Percentiles rank a stretch among this genome's conserved stretches.
Conservation (phyloP, 345 rosid species). For the Pistacia atlantica region DNA sequence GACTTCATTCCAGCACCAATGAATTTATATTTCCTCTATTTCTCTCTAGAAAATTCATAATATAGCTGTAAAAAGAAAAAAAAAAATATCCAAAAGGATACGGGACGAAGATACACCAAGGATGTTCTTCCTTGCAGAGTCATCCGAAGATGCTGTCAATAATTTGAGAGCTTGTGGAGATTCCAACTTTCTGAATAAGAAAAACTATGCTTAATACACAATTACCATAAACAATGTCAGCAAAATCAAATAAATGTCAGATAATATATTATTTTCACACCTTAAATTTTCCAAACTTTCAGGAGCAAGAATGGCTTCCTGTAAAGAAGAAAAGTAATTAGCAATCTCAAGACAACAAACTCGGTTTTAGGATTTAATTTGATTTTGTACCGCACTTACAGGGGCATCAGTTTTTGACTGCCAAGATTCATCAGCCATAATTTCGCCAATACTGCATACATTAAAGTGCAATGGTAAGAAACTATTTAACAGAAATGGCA, state of each 20-base stretch:
- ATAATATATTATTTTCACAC: slow-evolving; percentile 33
- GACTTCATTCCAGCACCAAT: not conserved
- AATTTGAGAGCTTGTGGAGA: slow-evolving; percentile 68
- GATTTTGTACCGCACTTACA: slow-evolving; percentile 49
- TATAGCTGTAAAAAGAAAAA: not conserved
- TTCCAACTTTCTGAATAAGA: slow-evolving; percentile 62
- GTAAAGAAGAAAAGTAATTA: slow-evolving; percentile 33
- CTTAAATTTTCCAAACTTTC: slow-evolving; percentile 60
- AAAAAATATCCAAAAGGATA: slow-evolving; percentile 57
- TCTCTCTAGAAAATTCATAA: not conserved
- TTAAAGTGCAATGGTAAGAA: slow-evolving; percentile 30
- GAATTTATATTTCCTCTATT: not conserved
- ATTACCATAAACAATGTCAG: slow-evolving; percentile 7
- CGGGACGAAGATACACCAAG: slow-evolving; percentile 69
- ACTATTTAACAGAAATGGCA: slow-evolving; percentile 16
- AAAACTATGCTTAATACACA: slow-evolving; percentile 18
- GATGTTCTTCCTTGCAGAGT: slow-evolving; percentile 65
- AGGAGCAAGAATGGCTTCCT: slow-evolving; percentile 63
- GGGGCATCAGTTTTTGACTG: slow-evolving; percentile 41
- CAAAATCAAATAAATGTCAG: slow-evolving; percentile 14
- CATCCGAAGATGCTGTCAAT: slow-evolving; percentile 75
- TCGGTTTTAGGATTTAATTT: slow-evolving; percentile 16
- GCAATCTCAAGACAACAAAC: slow-evolving; percentile 5
- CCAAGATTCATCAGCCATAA: slow-evolving; percentile 73
- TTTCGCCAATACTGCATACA: slow-evolving; percentile 74